Base-by-base conservation (phyloP, 805 yeast genomes). In the Yarrowia sp. region DNA sequence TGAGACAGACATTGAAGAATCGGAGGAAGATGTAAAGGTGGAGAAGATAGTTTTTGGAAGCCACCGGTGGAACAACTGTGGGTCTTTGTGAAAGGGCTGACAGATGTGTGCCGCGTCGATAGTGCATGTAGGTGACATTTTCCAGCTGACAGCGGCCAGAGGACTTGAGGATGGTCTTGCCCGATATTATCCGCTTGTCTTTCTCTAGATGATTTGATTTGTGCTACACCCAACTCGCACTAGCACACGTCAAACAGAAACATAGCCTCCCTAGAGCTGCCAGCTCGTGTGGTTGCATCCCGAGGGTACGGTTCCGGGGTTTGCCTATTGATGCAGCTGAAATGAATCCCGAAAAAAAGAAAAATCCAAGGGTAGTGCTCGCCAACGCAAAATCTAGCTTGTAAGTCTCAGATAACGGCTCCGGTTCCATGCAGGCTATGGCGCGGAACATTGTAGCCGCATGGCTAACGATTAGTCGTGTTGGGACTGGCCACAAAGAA, bases 271-370 rank as follows among this genome's bases (percentile, higher is more conserved):
- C 44, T 38, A 6, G 43, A 52, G 58, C 43, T 17, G 42, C 58
- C 58, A 52, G 58, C 58, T 52, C 58, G 58, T 52, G 58, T 52
- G 58, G 58, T 52, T 52, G 58, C 58, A 52, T 52, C 43, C 43
- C 36, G 56, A 17, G 24, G 40, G 43, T 36, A 38, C 10, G 38
- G 14, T 34, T 36, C 17, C 34, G 43, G 43, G 43, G 34, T 19
- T 9, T 52, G 19, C 30, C 5, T 6, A 13, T 15, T 3, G 33
- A 15, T 20, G 42, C 19, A 15, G 34, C 42, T 9, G 14, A 39
- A 55, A 39, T 10, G 13, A 24, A 36, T 6, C 10, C 13, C 8
- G 24, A 20, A 39, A 53, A 53, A 33, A 9, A 9, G 14, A 24
- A 15, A 47, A 46, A 14, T 10, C 10, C 4, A 24, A 46, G 50